Percentiles rank a stretch among this genome's conserved stretches.
Conservation (phyloP, 1,284 basidiomycete genomes). For the Hemileia vastatrix region DNA sequence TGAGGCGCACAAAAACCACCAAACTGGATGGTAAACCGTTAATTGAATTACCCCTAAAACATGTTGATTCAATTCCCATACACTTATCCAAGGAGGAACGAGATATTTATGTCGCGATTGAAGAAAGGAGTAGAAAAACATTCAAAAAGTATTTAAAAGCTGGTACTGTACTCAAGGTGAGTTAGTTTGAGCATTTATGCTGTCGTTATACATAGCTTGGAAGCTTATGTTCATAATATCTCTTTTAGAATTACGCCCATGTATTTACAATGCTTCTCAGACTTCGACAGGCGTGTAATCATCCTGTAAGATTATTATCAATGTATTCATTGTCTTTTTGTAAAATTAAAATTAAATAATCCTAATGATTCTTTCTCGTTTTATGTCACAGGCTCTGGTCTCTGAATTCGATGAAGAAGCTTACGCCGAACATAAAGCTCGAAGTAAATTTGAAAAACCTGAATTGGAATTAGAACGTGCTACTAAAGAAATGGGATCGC, state of each 20-base stretch:
- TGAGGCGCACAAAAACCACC: conserved; percentile 57
- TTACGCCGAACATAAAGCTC: background rate
- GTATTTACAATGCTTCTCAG: conserved; percentile 14
- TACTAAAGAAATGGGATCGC: background rate
- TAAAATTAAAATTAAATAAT: background rate
- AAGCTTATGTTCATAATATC: background rate
- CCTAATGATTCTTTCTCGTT: background rate
- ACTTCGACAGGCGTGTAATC: conserved; percentile 10
- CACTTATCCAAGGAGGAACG: conserved; percentile 53
- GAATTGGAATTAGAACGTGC: background rate
- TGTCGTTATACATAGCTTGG: background rate
- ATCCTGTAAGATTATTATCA: conserved; percentile 5
- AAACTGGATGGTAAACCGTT: conserved; percentile 44
- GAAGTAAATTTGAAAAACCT: no score
- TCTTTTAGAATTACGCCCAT: background rate
- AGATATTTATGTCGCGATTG: conserved; percentile 52
- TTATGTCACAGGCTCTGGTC: background rate
- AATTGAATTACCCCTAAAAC: conserved; percentile 10
- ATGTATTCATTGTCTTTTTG: background rate
- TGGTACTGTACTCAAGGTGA: conserved; percentile 45
- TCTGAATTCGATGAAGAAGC: conserved; percentile 1
- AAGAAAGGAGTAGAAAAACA: conserved; percentile 51
- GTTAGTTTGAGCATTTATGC: background rate
- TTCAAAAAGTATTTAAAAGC: conserved; percentile 54
- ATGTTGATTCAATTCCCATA: conserved; percentile 31